Evolutionary conservation across 192 early-diverging fungal species (phyloP), one percentile per base, ranked within the genome.

Genomic region (Mycoemilia scoparia): DNA sequence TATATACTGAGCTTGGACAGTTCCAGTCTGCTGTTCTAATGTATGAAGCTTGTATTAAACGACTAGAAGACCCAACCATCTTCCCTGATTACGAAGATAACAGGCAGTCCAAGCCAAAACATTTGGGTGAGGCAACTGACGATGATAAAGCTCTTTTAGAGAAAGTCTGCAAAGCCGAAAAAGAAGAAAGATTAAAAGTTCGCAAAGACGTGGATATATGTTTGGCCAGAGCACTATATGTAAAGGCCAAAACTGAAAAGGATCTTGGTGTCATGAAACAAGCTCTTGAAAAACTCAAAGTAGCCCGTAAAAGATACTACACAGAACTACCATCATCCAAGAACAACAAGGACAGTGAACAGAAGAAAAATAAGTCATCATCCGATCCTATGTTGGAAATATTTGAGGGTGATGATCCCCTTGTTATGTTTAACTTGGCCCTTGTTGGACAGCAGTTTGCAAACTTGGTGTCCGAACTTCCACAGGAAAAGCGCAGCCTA

Each of bases 381-480:
- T 33, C 11, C 0, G 31, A 30, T 1, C 29, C 29, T 17, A 18
- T 57, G 20, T 33, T 45, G 1, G 41, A n/a, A n/a, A n/a, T n/a
- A 1, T 37, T 73, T 8, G 32, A 56, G 12, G 69, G 72, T 0
- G 69, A 56, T 7, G 72, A 80, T 48, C 61, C 62, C 29, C 51
- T 69, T 1, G 43, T 69, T 6, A 51, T 73, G 8, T 76, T 69
- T 29, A 73, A 82, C 36, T 54, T 85, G 41, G 89, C 85, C 2
- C 45, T 95, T 11, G 67, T 87, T 16, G 77, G 87, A 49, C 87
- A 88, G 39, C 68, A 76, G 2, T 80, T 75, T 25, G 83, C 82
- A 3, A 77, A 77, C 35, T 51, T 84, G 8, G 69, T 83, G 29
- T 73, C 78, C 23, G 84, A 87, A 24, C 69, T 70, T 33, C 54